A percentile compares a stretch with the other conserved stretches of the same genome.
Evolutionary conservation across 176 grass and related monocot species (phyloP).

Genomic region (Puya raimondii): DNA sequence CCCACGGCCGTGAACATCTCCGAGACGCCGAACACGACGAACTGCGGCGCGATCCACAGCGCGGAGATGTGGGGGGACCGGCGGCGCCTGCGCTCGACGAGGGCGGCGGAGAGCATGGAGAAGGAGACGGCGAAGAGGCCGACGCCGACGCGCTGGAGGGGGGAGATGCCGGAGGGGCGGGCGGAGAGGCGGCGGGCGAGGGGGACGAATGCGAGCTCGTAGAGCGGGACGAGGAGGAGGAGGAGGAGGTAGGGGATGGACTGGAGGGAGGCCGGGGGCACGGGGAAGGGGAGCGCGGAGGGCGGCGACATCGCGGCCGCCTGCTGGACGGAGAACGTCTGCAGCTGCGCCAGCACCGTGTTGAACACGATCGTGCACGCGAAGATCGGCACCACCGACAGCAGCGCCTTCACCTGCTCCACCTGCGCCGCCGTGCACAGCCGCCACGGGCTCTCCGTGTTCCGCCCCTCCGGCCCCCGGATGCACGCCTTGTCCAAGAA

Average conservation of each 20-base stretch:
- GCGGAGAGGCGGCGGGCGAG: constrained; percentile 53
- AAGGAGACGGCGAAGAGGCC: constrained; percentile 75
- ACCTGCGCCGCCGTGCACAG: constrained; percentile 54
- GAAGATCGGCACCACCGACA: constrained; percentile 74
- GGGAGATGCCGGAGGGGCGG: constrained; percentile 48
- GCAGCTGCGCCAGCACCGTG: constrained; percentile 76
- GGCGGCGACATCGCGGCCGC: constrained; percentile 56
- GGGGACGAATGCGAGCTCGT: constrained; percentile 57
- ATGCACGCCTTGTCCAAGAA: constrained; percentile 84
- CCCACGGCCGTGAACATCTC: constrained; percentile 96
- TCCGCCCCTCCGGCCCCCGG: constrained; percentile 21
- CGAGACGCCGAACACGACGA: constrained; percentile 71
- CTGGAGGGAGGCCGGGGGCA: constrained; percentile 72
- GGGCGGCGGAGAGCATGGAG: constrained; percentile 73
- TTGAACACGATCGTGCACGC: constrained; percentile 89
- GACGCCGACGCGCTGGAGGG: constrained; percentile 70
- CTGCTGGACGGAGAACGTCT: constrained; percentile 89
- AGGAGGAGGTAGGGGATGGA: constrained; percentile 67
- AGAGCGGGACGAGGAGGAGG: constrained; percentile 47
- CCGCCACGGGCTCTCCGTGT: constrained; percentile 44
- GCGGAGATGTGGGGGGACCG: constrained; percentile 28
- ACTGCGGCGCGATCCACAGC: constrained; percentile 82
- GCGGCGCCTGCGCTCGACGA: constrained; percentile 39
- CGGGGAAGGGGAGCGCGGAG: constrained; percentile 31
- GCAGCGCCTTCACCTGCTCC: constrained; percentile 73